Base-by-base conservation (phyloP, 2,329 filamentous ascomycete species). In the Trichoderma aggressivum region DNA sequence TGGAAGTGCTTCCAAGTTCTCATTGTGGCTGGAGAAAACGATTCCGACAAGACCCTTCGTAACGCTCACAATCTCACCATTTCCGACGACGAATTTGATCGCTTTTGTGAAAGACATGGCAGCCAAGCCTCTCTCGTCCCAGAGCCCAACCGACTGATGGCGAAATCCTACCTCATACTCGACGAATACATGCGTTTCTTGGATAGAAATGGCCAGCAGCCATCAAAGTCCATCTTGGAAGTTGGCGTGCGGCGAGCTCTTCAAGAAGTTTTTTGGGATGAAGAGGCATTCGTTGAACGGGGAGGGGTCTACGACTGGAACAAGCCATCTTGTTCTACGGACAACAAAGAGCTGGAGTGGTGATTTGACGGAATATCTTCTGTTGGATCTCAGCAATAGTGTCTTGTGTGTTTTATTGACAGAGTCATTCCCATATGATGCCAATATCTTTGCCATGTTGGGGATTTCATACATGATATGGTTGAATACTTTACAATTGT, bases 1-100 rank as follows among this genome's bases (percentile, higher is more conserved):
- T 65, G 62, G 47, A 65, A 65, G 11, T 65, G 47, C 47, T 65
- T 65, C 16, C 62, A 65, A 28, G 62, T 65, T 14, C 24, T 65
- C 28, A 65, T 65, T 26, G 62, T 65, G 7, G 47, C 39, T 1
- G 47, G 62, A 34, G 62, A 65, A 24, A 65, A 65, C 6, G 62
- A 65, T 30, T 65, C 62, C 3, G 30, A 55, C 18, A 18, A 53
- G 7, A 39, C 62, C 24, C 62, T 65, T 12, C 47, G 62, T 30
- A 65, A 65, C 14, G 62, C 43, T n/a, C 47, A 36, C 6, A 36
- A 8, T 8, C 47, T 65, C 7, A 55, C 47, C 5, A 28, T 65
- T 7, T 55, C 47, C 18, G 47, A 65, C 21, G 12, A 55, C 18
- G 62, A 65, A 26, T 65, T 65, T 39, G 63, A 65, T 11, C 21